phyloP scores from a whole-genome alignment of 495 filamentous ascomycete species.

The Aspergillus sclerotiicarbonarius region DNA sequence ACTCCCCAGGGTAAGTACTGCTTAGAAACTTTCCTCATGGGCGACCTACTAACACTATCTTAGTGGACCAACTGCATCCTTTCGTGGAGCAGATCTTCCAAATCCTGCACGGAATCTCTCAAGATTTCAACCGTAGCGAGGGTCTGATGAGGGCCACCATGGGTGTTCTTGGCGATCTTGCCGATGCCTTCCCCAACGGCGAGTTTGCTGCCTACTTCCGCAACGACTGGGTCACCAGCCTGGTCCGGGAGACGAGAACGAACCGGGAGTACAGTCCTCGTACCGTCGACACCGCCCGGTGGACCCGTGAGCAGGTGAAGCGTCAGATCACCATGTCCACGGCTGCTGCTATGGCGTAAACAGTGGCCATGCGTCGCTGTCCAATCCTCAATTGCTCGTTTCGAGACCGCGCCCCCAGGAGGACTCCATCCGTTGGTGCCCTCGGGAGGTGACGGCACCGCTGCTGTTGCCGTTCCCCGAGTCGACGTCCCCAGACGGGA shows the following conservation, averaged over 20 bases:
- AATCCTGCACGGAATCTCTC: conserved; percentile 75
- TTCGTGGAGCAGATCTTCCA: conserved; percentile 87
- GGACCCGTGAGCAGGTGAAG: conserved; percentile 97
- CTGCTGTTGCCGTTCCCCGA: conserved; percentile 5
- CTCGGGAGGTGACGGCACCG: conserved; percentile 17
- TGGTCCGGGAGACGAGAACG: conserved; percentile 82
- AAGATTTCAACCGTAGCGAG: conserved; percentile 84
- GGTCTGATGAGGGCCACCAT: conserved; percentile 86
- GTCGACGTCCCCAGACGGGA: conserved; percentile 10
- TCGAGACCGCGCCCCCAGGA: conserved; percentile 12
- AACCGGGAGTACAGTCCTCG: conserved; percentile 80
- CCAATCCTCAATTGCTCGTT: conserved; percentile 7
- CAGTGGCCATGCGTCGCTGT: neutral
- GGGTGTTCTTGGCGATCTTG: conserved; percentile 95
- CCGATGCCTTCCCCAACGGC: conserved; percentile 89
- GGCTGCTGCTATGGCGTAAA: conserved; percentile 39
- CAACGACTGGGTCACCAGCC: conserved; percentile 79
- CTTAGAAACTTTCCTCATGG: conserved; percentile 13
- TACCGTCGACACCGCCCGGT: conserved; percentile 91
- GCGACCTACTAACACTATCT: conserved; percentile 20
- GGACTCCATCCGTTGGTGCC: conserved; percentile 10
- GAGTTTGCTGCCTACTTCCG: conserved; percentile 81
- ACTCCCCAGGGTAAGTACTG: conserved; percentile 44
- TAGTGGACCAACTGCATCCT: conserved; percentile 67
- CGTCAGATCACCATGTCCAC: conserved; percentile 64